These are phyloP conservation scores for Paragyromitra xinjiangensis DNA, from an alignment of 495 filamentous ascomycete genomes.

Conservation along the genomic window DNA sequence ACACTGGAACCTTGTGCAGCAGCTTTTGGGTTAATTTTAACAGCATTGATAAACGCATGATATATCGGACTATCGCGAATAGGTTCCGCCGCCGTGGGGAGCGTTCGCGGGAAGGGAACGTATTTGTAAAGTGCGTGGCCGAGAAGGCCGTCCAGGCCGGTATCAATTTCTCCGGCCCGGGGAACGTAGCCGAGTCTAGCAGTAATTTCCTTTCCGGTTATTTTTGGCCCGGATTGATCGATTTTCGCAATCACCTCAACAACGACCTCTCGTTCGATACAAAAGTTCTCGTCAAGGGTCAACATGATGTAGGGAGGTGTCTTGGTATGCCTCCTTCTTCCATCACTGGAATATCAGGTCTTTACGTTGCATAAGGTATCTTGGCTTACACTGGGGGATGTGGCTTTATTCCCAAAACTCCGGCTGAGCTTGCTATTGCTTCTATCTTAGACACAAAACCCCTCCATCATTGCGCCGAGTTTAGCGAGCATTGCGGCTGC, in stretches of 20 bases:
- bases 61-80: background rate
- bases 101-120: background rate
- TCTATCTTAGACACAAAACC: background rate
- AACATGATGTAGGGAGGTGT: background rate
- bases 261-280: background rate
- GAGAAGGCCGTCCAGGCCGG: background rate
- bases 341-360: background rate
- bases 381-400: background rate
- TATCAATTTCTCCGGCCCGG: background rate
- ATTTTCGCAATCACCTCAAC: background rate
- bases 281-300: conserved; percentile 3
- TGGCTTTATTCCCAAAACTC: background rate
- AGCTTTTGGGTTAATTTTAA: background rate
- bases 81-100: background rate
- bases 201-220: background rate
- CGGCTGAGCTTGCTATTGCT: background rate
- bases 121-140: conserved; percentile 1
- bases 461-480: background rate
- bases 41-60: background rate
- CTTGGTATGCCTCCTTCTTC: background rate
- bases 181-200: background rate
- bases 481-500: background rate
- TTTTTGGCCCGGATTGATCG: background rate
- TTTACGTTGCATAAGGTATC: conserved; percentile 6
- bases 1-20: no score